A percentile compares a stretch with the other conserved stretches of the same genome.
Evolutionary conservation across 345 rosid species (phyloP).

Genomic region (Diplotaxis tenuifolia): DNA sequence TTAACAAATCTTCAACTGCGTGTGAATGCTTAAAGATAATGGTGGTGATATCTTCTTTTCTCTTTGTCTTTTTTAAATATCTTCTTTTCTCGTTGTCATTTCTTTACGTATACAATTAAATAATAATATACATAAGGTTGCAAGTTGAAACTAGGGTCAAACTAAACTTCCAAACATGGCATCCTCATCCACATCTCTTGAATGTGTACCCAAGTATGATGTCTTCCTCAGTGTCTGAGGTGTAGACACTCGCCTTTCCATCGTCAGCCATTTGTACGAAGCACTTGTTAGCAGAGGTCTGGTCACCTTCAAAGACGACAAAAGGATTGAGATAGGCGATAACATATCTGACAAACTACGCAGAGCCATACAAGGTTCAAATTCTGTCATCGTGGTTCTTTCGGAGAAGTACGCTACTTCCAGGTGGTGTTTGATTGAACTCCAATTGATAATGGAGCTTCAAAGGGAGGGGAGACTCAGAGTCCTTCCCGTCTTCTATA

Average conservation of each 20-base stretch:
- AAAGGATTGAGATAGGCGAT: not conserved
- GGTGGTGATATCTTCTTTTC: too few species aligned
- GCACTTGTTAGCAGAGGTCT: conserved; percentile 3
- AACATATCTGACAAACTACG: not conserved
- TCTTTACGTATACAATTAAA: too few species aligned
- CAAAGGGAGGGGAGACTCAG: not conserved
- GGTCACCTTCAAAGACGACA: conserved; percentile 2
- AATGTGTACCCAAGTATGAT: not conserved
- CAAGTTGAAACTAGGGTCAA: too few species aligned
- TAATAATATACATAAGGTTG: too few species aligned
- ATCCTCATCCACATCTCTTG: not conserved
- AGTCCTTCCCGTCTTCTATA: conserved; percentile 25
- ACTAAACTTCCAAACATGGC: not conserved
- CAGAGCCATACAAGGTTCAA: conserved; percentile 8
- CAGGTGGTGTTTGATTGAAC: conserved; percentile 17
- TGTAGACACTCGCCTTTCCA: not conserved
- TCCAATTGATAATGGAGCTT: conserved; percentile 9
- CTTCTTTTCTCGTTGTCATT: too few species aligned
- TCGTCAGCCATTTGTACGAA: conserved; percentile 15
- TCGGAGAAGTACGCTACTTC: conserved; percentile 12
- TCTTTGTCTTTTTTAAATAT: too few species aligned
- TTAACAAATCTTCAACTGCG: too few species aligned
- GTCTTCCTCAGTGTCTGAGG: conserved; percentile 23
- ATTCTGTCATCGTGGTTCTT: not conserved
- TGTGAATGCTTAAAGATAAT: too few species aligned